Conservation (phyloP, 2,329 filamentous ascomycete species). For the Pseudogymnoascus sp. region DNA sequence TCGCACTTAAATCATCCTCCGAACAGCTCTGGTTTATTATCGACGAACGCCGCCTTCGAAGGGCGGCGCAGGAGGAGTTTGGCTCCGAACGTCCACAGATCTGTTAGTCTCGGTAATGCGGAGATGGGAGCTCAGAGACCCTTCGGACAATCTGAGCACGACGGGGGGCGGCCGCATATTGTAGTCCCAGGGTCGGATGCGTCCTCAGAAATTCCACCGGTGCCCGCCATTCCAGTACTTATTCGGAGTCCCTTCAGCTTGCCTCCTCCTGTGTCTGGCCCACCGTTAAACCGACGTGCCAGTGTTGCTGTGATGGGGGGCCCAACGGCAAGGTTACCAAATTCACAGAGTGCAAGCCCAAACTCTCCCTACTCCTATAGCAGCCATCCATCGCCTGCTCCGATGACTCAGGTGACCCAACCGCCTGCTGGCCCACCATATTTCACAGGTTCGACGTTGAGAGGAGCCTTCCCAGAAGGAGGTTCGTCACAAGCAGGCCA, state of each 20-base stretch:
- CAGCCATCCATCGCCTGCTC: constrained; percentile 32
- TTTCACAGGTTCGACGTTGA: constrained; percentile 26
- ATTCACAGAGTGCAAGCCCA: constrained; percentile 36
- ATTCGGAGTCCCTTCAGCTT: constrained; percentile 13
- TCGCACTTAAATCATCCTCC: not conserved
- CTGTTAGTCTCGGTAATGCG: constrained; percentile 41
- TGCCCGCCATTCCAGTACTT: constrained; percentile 30
- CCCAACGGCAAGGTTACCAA: constrained; percentile 21
- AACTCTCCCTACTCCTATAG: constrained; percentile 41
- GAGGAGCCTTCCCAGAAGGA: constrained; percentile 21
- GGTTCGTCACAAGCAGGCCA: constrained; percentile 20
- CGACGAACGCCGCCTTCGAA: not conserved
- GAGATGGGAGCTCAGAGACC: constrained; percentile 17
- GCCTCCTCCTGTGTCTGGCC: constrained; percentile 35
- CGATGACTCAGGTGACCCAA: constrained; percentile 22
- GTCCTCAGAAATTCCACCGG: constrained; percentile 36
- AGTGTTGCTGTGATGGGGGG: constrained; percentile 32
- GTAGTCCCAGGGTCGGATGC: constrained; percentile 33
- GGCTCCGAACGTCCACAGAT: constrained; percentile 52
- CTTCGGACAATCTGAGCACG: not conserved
- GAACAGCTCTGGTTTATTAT: not conserved
- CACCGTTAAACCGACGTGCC: constrained; percentile 27
- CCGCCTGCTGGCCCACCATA: constrained; percentile 21
- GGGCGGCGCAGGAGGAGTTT: constrained; percentile 38
- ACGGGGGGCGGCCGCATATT: constrained; percentile 33